Base-by-base conservation (phyloP, 1,284 basidiomycete species). In the Marasmius fiardii region DNA sequence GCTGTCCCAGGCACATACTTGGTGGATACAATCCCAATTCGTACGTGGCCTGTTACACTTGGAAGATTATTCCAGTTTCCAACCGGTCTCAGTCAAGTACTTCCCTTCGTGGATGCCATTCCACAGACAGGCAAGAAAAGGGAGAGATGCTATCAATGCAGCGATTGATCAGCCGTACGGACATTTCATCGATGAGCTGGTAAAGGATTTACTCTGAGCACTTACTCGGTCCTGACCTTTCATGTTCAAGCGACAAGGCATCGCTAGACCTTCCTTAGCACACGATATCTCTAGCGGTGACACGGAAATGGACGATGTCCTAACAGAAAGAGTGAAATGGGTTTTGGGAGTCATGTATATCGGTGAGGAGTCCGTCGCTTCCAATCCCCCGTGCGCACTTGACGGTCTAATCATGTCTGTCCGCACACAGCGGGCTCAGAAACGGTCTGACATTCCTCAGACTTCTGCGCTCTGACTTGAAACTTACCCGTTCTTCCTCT, bases 301-400 rank as follows among this genome's bases (percentile, higher is more conserved):
- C n/a, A n/a, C n/a, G n/a, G n/a, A n/a, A 43, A 50, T 12, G 35
- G 44, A 8, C 35, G 33, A 43, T 51, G 57, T 39, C 54, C 18
- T 45, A 60, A 10, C 48, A 45, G 23, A 52, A 60, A 28, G 53
- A 12, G 41, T 33, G 1, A 56, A 50, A 37, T 68, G 67, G 67
- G 53, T 65, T 3, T 58, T 67, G 23, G 66, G 63, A n/a, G 45
- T 65, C 12, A 63, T 66, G 64, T 68, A 65, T 54, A 63, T 60
- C 20, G 67, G 67, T 67, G 44, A 34, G 63, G 47, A 16, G 16
- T 14, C 31, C 39, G n/a, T 37, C 31, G 43, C n/a, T n/a, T 41
- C 14, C 20, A 14, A 23, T 5, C 5, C 20, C 37, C 12, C 8
- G 20, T 39, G 12, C 33, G 41, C 11, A n/a, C n/a, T n/a, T 47